Conservation (phyloP, 2,329 filamentous ascomycete genomes). For the Pseudocercospora ulei region DNA sequence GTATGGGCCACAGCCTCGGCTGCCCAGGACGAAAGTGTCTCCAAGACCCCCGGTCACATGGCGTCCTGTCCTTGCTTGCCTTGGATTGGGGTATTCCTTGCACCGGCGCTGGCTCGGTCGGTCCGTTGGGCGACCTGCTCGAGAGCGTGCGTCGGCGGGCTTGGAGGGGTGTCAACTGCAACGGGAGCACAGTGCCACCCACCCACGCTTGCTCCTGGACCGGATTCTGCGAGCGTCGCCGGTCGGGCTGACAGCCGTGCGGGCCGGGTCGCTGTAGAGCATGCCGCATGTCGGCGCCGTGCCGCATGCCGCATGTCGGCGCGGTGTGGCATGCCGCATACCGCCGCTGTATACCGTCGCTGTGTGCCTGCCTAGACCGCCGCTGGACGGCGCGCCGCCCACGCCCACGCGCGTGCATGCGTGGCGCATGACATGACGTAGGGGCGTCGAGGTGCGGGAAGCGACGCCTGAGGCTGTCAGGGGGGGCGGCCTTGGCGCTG, state of each 20-base stretch:
- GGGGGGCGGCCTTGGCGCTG: too few relatives aligned
- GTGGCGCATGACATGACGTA: too few relatives aligned
- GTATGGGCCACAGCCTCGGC: constrained; percentile 23
- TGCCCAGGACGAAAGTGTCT: constrained; percentile 22
- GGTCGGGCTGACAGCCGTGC: constrained; percentile 19
- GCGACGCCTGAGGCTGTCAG: too few relatives aligned
- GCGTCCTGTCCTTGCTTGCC: constrained; percentile 11
- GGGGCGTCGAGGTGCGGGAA: too few relatives aligned
- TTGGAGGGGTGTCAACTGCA: constrained; percentile 22
- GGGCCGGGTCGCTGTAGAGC: constrained; percentile 15
- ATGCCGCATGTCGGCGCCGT: constrained; percentile 16
- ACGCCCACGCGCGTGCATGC: too few relatives aligned
- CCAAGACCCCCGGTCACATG: constrained; percentile 19
- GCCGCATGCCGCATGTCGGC: too few relatives aligned
- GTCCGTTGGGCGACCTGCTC: constrained; percentile 13
- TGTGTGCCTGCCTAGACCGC: too few relatives aligned
- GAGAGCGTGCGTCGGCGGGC: constrained; percentile 18
- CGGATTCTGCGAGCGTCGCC: constrained; percentile 19
- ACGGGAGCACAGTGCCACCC: constrained; percentile 19
- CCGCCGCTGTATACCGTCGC: too few relatives aligned
- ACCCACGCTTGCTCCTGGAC: constrained; percentile 22
- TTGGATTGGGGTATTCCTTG: constrained; percentile 3
- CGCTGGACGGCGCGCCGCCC: too few relatives aligned
- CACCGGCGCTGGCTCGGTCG: constrained; percentile 8
- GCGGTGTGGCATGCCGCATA: too few relatives aligned